Base-by-base conservation (phyloP, 208 protist genomes). In the Wallacemonas collosoma region DNA sequence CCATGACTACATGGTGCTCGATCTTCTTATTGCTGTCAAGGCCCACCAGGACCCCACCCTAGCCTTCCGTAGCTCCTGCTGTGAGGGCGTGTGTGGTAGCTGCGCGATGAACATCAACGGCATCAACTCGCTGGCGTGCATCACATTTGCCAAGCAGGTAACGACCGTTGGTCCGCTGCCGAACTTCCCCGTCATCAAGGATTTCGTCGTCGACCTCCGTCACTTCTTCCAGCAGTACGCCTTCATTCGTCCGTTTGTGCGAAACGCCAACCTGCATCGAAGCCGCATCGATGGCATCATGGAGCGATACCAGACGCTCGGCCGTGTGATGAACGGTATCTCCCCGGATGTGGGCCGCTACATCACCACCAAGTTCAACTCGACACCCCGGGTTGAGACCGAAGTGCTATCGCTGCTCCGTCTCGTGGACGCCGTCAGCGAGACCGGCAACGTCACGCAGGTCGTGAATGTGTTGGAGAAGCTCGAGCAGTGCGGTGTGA, bases 101-200 rank as follows among this genome's bases (percentile, higher is more conserved):
- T 97, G 93, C 61, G 93, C 93, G n/a, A 97, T 97, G 93, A 97
- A 94, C 76, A 97, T 97, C 73, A 97, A 97, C 77, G 93, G 93
- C 35, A 89, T 96, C 75, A 97, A 97, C 87, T 94, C 90, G 48
- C 87, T 97, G 17, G 93, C 93, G 39, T 97, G 93, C 75, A 93
- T 97, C 50, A 96, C 90, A 1, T 94, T 95, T 44, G 91, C 89
- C 11, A 79, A 91, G 67, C 68, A 96, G 12, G 78, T 91, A 43
- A 97, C 93, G 14, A 96, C 88, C 15, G 80, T 97, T 3, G 89
- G 82, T 2, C 93, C 93, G 38, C 81, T 97, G 62, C 91, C 93
- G 0, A 95, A 97, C 81, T 95, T 97, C 71, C 92, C 93, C 14
- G 86, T 97, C 26, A 94, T 97, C 50, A 95, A 96, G 72, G 93